Conservation (phyloP, 305 asterid species). For the Rubia peregrina region DNA sequence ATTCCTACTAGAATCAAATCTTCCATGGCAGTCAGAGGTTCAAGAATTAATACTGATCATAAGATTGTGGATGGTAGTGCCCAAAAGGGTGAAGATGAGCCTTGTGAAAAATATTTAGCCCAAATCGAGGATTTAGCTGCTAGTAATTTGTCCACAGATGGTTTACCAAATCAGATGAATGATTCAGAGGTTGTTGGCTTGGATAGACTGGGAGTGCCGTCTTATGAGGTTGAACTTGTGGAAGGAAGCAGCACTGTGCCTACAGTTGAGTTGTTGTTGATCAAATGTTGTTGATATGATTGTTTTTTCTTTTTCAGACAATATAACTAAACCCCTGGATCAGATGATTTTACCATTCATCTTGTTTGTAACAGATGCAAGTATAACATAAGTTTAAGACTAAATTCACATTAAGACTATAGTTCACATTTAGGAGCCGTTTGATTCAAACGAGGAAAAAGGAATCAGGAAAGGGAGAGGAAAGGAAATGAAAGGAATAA, state of each 20-base stretch:
- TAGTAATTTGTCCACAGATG: slow-evolving; percentile 37
- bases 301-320: background rate
- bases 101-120: slow-evolving; percentile 36
- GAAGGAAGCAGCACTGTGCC: slow-evolving; percentile 25
- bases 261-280: slow-evolving; percentile 29
- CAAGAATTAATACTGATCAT: slow-evolving; percentile 32
- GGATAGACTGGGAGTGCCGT: slow-evolving; percentile 25
- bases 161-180: slow-evolving; percentile 30
- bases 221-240: slow-evolving; percentile 26
- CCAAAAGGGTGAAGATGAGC: slow-evolving; percentile 23
- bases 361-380: slow-evolving; percentile 13
- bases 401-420: too few species aligned
- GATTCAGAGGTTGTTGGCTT: slow-evolving; percentile 30
- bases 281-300: slow-evolving; percentile 3
- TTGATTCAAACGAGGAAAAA: too few species aligned
- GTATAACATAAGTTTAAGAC: too few species aligned
- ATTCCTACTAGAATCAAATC: slow-evolving; percentile 65
- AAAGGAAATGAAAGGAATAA: too few species aligned
- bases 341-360: background rate
- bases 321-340: background rate
- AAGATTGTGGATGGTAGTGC: slow-evolving; percentile 26
- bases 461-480: too few species aligned
- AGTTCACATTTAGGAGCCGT: too few species aligned
- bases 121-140: slow-evolving; percentile 29
- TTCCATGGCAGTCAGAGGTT: slow-evolving; percentile 25